These are phyloP conservation scores for Fusarium aywerte DNA, from an alignment of 2,329 filamentous ascomycete genomes.

Conservation along the genomic window DNA sequence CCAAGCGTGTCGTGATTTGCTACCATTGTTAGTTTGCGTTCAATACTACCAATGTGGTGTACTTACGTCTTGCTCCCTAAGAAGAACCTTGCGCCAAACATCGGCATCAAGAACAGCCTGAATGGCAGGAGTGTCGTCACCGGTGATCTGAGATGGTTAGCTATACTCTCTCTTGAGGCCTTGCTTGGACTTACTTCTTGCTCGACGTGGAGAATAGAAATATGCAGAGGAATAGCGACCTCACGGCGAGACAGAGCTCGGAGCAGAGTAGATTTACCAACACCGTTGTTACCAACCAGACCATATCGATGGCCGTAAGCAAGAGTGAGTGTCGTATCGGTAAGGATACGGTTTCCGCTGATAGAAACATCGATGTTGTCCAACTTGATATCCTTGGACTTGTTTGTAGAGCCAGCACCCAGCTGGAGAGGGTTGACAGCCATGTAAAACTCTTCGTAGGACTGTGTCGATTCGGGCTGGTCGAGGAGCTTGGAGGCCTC, in stretches of 20 bases:
- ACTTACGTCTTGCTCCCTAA: constrained; percentile 85
- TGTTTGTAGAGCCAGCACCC: constrained; percentile 75
- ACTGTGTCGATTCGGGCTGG: constrained; percentile 83
- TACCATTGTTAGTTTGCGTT: constrained; percentile 51
- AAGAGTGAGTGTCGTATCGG: constrained; percentile 88
- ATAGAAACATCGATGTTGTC: constrained; percentile 97
- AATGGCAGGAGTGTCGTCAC: constrained; percentile 93
- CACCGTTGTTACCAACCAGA: constrained; percentile 99
- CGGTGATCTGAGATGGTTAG: constrained; percentile 73
- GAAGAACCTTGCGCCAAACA: constrained; percentile 96
- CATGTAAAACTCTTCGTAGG: constrained; percentile 99
- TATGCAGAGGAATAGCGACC: constrained; percentile 93
- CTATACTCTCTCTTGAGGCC: background rate
- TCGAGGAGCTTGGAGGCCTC: constrained; percentile 92
- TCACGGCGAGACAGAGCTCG: constrained; percentile 93
- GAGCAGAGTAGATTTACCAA: constrained; percentile 95
- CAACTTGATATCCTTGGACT: constrained; percentile 99
- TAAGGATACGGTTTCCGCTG: constrained; percentile 86
- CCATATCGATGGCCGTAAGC: constrained; percentile 95
- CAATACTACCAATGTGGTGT: background rate
- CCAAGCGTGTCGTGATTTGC: constrained; percentile 82
- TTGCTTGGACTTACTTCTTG: constrained; percentile 76
- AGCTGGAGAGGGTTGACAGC: constrained; percentile 96
- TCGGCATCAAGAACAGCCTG: constrained; percentile 97
- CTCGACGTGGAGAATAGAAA: constrained; percentile 98